Conservation (phyloP, 164 flowering plant genomes). For the Tetracentron sinense region DNA sequence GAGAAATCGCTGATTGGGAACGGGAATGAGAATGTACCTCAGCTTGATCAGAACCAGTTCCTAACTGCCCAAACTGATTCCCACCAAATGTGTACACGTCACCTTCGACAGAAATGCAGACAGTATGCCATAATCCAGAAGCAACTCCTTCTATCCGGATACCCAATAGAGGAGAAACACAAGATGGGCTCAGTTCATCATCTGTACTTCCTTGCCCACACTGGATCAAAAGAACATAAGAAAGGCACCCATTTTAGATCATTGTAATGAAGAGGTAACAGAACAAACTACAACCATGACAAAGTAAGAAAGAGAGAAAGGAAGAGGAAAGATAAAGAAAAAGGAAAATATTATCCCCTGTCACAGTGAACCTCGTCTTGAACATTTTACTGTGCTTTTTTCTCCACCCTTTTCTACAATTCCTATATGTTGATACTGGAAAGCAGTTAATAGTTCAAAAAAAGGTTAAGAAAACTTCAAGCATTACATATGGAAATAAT, state of each 20-base stretch:
- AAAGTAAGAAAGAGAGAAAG: neutral
- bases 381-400: slow-evolving; percentile 16
- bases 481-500: slow-evolving; percentile 5
- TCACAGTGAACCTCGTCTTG: slow-evolving; percentile 16
- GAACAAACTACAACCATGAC: neutral
- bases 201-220: slow-evolving; percentile 99
- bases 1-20: neutral
- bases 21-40: slow-evolving; percentile 49
- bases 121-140: slow-evolving; percentile 95
- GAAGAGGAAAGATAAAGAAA: no score
- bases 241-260: neutral
- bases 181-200: slow-evolving; percentile 81
- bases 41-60: slow-evolving; percentile 91
- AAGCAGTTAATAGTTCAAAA: slow-evolving; percentile 21
- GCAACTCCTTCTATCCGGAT: slow-evolving; percentile 63
- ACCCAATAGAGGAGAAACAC: slow-evolving; percentile 86
- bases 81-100: slow-evolving; percentile 95
- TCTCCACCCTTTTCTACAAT: slow-evolving; percentile 19
- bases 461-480: slow-evolving; percentile 10
- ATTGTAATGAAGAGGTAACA: neutral
- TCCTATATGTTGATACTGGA: slow-evolving; percentile 23
- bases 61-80: slow-evolving; percentile 98
- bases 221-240: slow-evolving; percentile 34
- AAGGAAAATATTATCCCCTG: neutral
- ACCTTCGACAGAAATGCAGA: slow-evolving; percentile 83